Base-by-base conservation (phyloP, 1,284 basidiomycete genomes). In the Naganishia cerealis region DNA sequence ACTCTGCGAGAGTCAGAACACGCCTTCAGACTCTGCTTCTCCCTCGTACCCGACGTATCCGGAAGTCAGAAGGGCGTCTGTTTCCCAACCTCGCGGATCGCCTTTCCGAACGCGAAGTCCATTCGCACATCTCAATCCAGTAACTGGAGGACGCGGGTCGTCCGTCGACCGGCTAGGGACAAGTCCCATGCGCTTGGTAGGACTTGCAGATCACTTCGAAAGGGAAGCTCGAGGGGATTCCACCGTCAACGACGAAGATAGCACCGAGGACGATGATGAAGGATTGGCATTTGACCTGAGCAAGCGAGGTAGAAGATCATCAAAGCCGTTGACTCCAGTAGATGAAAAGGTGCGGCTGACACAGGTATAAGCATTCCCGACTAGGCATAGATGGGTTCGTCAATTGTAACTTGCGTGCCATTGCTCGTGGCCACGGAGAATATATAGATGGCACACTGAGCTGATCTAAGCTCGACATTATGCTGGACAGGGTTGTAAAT, bases 221-320 rank as follows among this genome's bases (percentile, higher is more conserved):
- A 36, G 58, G 29, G 57, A 42, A 52, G 26, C 15, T 26, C 58
- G 50, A 38, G 40, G 6, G 24, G 58, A 48, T 40, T 40, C 26
- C 13, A 57, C 38, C 16, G 63, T 61, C 66, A 42, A 54, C 39
- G 67, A 57, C n/a, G 67, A 61, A 13, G 48, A 68, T 52, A 72
- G 54, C 15, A 72, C 71, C n/a, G 73, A 71, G 7, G 72, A 73
- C 2, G 74, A 73, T 15, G 75, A 75, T 55, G 72, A 74, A 42
- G 75, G 75, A 6, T 68, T 77, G 38, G 75, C 72, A 5, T 74
- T 77, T 46, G 72, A 73, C 6, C 52, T 75, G 39, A 46, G 54
- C 39, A 71, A 71, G 38, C 42, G 70, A 3, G 70, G 70, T 15
- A 50, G 70, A 38, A 62, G 66, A 50, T 36, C 57, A 10, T 71